phyloP scores from a whole-genome alignment of 169 alveolate genomes.

The Condylostoma magnum region DNA sequence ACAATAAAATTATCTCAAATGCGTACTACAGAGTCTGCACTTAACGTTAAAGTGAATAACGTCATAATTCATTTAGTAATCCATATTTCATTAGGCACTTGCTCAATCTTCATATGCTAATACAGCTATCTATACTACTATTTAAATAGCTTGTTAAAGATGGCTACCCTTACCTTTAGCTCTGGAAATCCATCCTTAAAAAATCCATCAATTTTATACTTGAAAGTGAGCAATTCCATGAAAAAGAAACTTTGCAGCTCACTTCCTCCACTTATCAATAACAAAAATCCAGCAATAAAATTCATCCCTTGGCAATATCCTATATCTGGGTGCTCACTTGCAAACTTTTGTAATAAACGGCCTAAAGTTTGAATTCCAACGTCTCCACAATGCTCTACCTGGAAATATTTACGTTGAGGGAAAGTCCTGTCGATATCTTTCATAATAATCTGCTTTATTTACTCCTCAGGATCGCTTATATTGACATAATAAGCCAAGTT shows the following conservation, averaged over 20 bases:
- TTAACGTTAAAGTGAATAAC: constrained; percentile 1
- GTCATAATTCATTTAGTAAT: constrained; percentile 19
- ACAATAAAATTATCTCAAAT: constrained; percentile 22
- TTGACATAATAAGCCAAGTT: too few relatives aligned
- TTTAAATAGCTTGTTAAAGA: not conserved
- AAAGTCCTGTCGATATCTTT: constrained; percentile 22
- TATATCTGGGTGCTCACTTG: too few relatives aligned
- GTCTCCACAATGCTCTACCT: too few relatives aligned
- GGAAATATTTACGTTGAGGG: too few relatives aligned
- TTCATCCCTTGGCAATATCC: constrained; percentile 30
- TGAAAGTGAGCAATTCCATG: not conserved
- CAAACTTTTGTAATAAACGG: too few relatives aligned
- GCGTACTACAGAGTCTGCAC: not conserved
- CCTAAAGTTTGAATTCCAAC: too few relatives aligned
- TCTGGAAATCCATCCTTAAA: constrained; percentile 12
- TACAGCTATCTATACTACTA: not conserved
- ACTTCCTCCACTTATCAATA: constrained; percentile 5
- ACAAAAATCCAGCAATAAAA: constrained; percentile 13
- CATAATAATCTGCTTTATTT: too few relatives aligned
- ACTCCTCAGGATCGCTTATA: too few relatives aligned
- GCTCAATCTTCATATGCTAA: not conserved
- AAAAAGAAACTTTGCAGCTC: not conserved
- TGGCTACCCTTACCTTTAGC: not conserved
- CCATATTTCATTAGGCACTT: constrained; percentile 10
- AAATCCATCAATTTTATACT: not conserved